These are phyloP conservation scores for Saturnispora quitensis DNA, from an alignment of 805 yeast genomes.

Conservation along the genomic window DNA sequence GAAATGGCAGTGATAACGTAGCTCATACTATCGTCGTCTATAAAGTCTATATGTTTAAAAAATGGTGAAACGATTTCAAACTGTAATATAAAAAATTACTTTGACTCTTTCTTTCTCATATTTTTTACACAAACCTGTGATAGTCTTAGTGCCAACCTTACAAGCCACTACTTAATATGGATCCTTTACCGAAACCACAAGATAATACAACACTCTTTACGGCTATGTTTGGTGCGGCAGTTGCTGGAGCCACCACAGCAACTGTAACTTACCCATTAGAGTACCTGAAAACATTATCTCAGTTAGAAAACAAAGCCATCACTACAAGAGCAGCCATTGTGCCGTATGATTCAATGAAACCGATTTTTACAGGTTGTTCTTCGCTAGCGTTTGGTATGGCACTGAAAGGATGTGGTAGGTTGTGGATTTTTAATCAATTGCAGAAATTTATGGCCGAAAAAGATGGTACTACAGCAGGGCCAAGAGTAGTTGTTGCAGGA, in stretches of 20 bases:
- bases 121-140: too few relatives aligned
- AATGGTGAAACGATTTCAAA: not conserved
- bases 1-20: constrained; percentile 27
- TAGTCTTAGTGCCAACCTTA: not conserved
- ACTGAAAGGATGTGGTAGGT: constrained; percentile 63
- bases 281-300: constrained; percentile 55
- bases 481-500: constrained; percentile 78
- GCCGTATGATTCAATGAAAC: constrained; percentile 26
- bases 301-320: constrained; percentile 38
- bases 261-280: constrained; percentile 66
- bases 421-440: constrained; percentile 65
- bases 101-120: not conserved
- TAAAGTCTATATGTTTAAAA: not conserved
- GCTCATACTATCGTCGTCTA: constrained; percentile 14
- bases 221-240: constrained; percentile 50
- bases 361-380: constrained; percentile 52
- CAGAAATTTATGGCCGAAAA: constrained; percentile 57
- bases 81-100: not conserved
- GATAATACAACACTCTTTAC: constrained; percentile 39
- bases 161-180: constrained; percentile 12
- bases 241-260: constrained; percentile 56
- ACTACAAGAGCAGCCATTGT: constrained; percentile 23
- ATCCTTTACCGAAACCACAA: constrained; percentile 16
- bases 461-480: constrained; percentile 59
- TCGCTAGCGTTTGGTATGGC: constrained; percentile 70